A percentile compares a stretch with the other conserved stretches of the same genome.
These are phyloP conservation scores for Cryptosporidium felis DNA, from an alignment of 169 alveolate species.

Conservation along the genomic window DNA sequence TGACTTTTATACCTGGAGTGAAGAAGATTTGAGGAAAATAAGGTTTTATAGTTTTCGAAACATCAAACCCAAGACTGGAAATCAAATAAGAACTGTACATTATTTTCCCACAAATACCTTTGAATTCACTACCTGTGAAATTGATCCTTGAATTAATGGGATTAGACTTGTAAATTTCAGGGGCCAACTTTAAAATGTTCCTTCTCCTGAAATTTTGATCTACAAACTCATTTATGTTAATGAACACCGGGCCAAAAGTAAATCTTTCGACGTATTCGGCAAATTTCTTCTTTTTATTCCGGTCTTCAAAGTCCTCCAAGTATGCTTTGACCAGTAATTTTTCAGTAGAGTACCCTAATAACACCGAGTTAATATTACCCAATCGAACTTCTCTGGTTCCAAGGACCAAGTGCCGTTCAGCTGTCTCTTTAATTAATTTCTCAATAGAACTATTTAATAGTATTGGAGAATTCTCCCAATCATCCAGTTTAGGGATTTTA, in stretches of 20 bases:
- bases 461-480: conserved; percentile 28
- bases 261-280: conserved; percentile 46
- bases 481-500: conserved; percentile 19
- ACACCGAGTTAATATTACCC: conserved; percentile 34
- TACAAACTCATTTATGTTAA: conserved; percentile 23
- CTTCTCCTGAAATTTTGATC: conserved; percentile 18
- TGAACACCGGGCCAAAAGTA: conserved; percentile 65
- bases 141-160: conserved; percentile 12
- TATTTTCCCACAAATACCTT: conserved; percentile 46
- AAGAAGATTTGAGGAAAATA: conserved; percentile 15
- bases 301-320: not conserved
- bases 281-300: not conserved
- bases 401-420: conserved; percentile 18
- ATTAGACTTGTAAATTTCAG: conserved; percentile 26
- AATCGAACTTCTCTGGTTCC: conserved; percentile 27
- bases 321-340: conserved; percentile 26
- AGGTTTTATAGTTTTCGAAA: conserved; percentile 39
- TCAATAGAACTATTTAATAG: not conserved
- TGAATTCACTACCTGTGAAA: conserved; percentile 28
- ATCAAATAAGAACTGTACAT: conserved; percentile 30
- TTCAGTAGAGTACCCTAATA: conserved; percentile 46
- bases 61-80: conserved; percentile 30
- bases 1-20: conserved; percentile 1
- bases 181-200: conserved; percentile 15
- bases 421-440: not conserved